phyloP scores from a whole-genome alignment of 176 grass and related monocot genomes.

The Hyparrhenia diplandra region DNA sequence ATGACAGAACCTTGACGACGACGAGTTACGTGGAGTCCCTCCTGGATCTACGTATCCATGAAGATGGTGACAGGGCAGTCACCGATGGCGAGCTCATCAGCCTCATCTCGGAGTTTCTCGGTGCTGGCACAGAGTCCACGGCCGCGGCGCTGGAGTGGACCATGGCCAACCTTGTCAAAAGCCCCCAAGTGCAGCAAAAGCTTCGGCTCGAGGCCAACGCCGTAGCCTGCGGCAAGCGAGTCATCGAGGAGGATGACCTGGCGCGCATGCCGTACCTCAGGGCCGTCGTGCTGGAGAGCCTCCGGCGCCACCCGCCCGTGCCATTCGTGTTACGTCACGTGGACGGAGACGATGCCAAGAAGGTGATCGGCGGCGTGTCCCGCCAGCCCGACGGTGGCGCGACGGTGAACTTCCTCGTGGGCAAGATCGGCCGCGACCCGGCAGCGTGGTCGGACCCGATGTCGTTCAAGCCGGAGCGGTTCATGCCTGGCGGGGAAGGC shows the following conservation, averaged over 20 bases:
- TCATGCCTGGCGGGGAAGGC: conserved; percentile 6
- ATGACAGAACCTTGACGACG: too few species aligned
- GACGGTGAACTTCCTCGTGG: background rate
- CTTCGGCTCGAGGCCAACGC: too few species aligned
- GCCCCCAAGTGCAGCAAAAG: too few species aligned
- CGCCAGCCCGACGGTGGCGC: too few species aligned
- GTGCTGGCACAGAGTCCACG: background rate
- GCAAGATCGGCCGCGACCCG: background rate
- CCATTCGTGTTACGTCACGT: too few species aligned
- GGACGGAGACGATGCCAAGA: too few species aligned
- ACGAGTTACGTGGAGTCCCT: background rate
- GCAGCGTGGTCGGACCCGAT: background rate
- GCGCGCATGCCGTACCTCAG: conserved; percentile 5
- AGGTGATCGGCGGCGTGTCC: too few species aligned
- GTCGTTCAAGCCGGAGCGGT: background rate
- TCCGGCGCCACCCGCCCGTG: conserved; percentile 13
- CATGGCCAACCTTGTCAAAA: conserved; percentile 35
- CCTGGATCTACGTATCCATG: background rate
- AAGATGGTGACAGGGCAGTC: background rate
- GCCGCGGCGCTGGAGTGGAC: background rate
- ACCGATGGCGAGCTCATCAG: conserved; percentile 16
- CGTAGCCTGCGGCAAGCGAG: too few species aligned
- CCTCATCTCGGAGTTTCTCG: conserved; percentile 20
- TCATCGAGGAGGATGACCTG: too few species aligned
- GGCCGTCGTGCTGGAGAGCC: conserved; percentile 22